Base-by-base conservation (phyloP, 1,284 basidiomycete genomes). In the Mycena sp. region DNA sequence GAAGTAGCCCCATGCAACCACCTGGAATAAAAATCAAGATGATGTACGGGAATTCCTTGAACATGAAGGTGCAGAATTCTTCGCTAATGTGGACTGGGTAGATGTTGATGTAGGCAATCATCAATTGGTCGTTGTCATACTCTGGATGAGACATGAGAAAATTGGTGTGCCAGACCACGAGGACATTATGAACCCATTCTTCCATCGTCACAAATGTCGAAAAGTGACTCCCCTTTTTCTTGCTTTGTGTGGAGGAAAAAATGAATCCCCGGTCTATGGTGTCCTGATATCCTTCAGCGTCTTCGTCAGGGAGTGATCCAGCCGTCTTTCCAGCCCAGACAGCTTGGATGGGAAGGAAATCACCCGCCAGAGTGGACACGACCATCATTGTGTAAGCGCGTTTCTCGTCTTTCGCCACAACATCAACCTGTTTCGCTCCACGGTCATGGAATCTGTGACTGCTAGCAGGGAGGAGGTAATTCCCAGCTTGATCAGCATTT, bases 381-480 rank as follows among this genome's bases (percentile, higher is more conserved):
- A 58, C 4, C 48, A 73, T 55, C 12, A 77, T 41, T 9, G 72
- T 77, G 56, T 69, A 78, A 0, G 74, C 70, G 2, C 61, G 66
- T 28, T 78, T 78, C 55, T 77, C 69, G 23, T 77, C 71, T 17
- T 71, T 73, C 0, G 65, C 71, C 1, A 71, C 58, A 57, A 74
- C 58, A 25, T 72, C 68, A 23, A 78, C 73, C 53, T 78, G 76
- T 25, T 56, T 43, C 0, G 70, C 58, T 2, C 71, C 72, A 6
- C 37, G 63, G 4, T 72, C 61, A n/a, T 68, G 45, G 37, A 57
- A 76, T 0, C 74, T 77, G 1, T 37, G 58, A 0, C 51, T 52
- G 38, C 55, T 69, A 26, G 62, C 67, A 0, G 67, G 68, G 3
- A 75, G 57, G 16, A 73, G 29, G 48, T 70, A 65, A 7, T 51